Base-by-base conservation (phyloP, 2,329 filamentous ascomycete species). In the Cryphonectria carpinicola region DNA sequence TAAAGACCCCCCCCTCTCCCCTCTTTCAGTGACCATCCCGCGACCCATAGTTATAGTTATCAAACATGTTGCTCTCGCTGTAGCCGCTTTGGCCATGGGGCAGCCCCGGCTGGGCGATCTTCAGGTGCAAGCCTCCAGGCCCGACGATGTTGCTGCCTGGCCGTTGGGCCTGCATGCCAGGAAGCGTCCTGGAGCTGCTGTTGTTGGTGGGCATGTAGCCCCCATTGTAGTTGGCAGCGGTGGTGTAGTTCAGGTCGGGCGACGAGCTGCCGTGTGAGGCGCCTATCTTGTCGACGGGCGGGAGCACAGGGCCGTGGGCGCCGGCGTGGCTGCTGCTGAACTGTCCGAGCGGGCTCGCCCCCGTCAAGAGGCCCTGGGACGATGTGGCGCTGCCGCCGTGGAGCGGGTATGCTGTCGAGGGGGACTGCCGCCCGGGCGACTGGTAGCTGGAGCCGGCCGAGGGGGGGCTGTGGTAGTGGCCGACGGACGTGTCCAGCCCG, bases 371-470 rank as follows among this genome's bases (percentile, higher is more conserved):
- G 39, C 71, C 68, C 28, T 72, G 71, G 3, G 71, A 62, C 17
- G 71, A 49, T 4, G 61, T 41, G 2, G 64, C 56, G 7, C 62
- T 66, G 25, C 58, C 68, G 46, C 58, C 68, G 46, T 71, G 71
- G 2, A 68, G 68, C 28, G 70, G 69, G 25, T 71, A 73, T 7
- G 66, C 71, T 14, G 69, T 60, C n/a, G 63, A 60, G 3, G 71
- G 71, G 7, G 71, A 73, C 17, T 73, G 71, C 28, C 71, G 39
- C 11, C 56, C 71, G 19, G 71, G 71, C 32, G 71, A 73, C 25
- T 71, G 71, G n/a, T 71, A 73, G 71, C 70, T 71, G 4, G 71
- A 71, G 5, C 69, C 71, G 28, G 70, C 70, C 14, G 71, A 73
- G 3, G 69, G 67, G 13, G 71, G 71, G 19, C 71, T 71, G 52